Percentiles rank a stretch among this genome's conserved stretches.
phyloP scores from a whole-genome alignment of 2,329 filamentous ascomycete species.

The Ambrosiella xylebori region DNA sequence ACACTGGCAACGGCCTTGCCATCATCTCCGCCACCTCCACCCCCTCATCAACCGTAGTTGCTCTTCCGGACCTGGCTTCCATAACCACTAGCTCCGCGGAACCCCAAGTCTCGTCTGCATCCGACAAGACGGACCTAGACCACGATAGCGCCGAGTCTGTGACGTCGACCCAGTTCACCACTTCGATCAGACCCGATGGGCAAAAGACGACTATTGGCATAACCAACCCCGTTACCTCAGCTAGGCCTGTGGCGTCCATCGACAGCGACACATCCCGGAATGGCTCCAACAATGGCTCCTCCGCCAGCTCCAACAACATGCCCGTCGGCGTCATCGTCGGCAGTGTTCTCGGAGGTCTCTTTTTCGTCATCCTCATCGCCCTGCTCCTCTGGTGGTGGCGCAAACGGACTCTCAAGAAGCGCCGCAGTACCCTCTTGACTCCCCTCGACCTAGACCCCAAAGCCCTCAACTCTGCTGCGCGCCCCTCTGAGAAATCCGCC shows the following conservation, averaged over 20 bases:
- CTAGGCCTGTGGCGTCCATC: not conserved
- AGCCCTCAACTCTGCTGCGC: not conserved
- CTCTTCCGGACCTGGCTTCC: not conserved
- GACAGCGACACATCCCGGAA: not conserved
- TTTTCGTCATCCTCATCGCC: constrained; percentile 27
- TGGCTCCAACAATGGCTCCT: not conserved
- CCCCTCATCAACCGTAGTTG: not conserved
- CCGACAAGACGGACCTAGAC: not conserved
- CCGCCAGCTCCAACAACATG: constrained; percentile 10
- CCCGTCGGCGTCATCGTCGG: constrained; percentile 31
- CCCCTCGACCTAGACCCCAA: constrained; percentile 25
- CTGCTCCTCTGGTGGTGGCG: constrained; percentile 35
- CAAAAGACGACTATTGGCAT: not conserved
- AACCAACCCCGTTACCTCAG: not conserved
- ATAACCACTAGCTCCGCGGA: not conserved
- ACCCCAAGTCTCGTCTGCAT: not conserved
- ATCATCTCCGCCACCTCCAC: not conserved
- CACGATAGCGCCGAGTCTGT: not conserved
- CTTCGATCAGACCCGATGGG: not conserved
- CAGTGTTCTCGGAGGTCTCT: constrained; percentile 32
- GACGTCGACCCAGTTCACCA: not conserved
- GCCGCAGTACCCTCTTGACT: constrained; percentile 32
- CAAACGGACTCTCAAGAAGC: constrained; percentile 25
- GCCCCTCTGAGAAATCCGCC: constrained; percentile 6
- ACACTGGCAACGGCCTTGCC: not conserved